These are phyloP conservation scores for Carex pumila DNA, from an alignment of 176 grass and related monocot genomes.

Conservation along the genomic window DNA sequence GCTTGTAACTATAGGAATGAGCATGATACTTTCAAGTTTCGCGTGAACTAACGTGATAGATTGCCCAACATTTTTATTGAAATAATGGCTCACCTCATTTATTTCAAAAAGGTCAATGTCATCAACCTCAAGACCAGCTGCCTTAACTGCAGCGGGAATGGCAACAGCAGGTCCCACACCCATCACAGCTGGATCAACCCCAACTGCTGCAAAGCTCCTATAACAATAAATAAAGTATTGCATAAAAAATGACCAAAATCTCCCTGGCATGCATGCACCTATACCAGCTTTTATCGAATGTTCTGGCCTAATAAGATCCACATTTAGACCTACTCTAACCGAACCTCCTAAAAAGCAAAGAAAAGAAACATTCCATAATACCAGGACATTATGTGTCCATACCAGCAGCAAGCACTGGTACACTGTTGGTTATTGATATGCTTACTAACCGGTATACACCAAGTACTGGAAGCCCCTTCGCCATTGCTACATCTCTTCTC, in stretches of 20 bases:
- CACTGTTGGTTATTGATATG: background rate
- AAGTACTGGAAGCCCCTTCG: slow-evolving; percentile 69
- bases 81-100: slow-evolving; percentile 60
- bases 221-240: background rate
- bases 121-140: slow-evolving; percentile 63
- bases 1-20: background rate
- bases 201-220: slow-evolving; percentile 88
- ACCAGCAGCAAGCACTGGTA: background rate
- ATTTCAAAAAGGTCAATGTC: slow-evolving; percentile 89
- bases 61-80: background rate
- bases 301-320: background rate
- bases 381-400: background rate
- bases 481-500: slow-evolving; percentile 75
- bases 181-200: slow-evolving; percentile 96
- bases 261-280: background rate
- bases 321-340: background rate
- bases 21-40: background rate
- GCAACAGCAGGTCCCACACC: slow-evolving; percentile 94
- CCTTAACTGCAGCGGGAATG: slow-evolving; percentile 86
- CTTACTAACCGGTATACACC: slow-evolving; percentile 56
- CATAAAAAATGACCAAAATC: background rate
- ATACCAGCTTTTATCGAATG: background rate
- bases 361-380: background rate
- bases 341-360: background rate
- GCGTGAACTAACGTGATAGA: background rate